Conservation (phyloP, 331 rosid species). For the Pyrus hybrid region DNA sequence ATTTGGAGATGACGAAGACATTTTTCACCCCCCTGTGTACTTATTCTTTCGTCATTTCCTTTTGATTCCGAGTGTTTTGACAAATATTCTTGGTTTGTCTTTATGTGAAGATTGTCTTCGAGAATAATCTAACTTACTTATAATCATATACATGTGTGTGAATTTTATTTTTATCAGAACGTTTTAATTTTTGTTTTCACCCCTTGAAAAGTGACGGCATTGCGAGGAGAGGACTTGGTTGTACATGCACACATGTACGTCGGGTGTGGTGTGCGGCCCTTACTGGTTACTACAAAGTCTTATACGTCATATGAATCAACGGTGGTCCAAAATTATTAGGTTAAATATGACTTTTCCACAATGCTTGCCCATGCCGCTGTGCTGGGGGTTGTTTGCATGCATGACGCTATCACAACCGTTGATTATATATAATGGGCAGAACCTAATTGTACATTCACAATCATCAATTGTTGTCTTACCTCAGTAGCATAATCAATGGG, state of each 20-base stretch:
- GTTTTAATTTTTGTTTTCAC: too few relatives aligned
- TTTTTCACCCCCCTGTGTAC: not conserved
- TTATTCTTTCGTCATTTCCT: not conserved
- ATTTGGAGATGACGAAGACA: not conserved
- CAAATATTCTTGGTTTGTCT: not conserved
- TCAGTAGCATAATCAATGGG: not conserved
- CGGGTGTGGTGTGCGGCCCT: not conserved
- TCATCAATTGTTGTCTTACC: not conserved
- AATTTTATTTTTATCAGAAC: too few relatives aligned
- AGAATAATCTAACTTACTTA: too few relatives aligned
- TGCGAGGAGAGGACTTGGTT: not conserved
- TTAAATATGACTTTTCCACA: not conserved
- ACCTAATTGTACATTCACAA: not conserved
- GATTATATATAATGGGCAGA: not conserved
- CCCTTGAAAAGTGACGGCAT: not conserved
- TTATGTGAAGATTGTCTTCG: too few relatives aligned
- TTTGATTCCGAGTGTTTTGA: not conserved
- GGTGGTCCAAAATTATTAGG: not conserved
- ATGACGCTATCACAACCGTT: not conserved
- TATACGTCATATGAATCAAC: not conserved
- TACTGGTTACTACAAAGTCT: not conserved
- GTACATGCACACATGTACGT: too few relatives aligned
- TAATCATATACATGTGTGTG: too few relatives aligned
- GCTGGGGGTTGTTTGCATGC: not conserved
- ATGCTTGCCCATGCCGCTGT: not conserved